Base-by-base conservation (phyloP, 805 yeast species). In the Metschnikowia matae region DNA sequence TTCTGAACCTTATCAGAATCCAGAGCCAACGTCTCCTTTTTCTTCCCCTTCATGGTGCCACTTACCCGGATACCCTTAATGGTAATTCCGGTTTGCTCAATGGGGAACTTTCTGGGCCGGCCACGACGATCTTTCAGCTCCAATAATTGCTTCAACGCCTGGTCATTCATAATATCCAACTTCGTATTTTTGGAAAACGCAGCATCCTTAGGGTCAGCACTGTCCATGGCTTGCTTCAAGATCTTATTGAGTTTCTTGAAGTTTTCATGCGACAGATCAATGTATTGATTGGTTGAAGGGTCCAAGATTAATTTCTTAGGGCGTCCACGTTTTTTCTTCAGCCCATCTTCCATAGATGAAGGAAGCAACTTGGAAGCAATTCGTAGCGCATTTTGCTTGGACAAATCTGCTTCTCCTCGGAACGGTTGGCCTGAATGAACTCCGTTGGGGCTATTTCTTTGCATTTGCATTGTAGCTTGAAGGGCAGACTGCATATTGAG, bases 21-120 rank as follows among this genome's bases (percentile, higher is more conserved):
- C 38, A 32, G 37, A 8, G 46, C 23, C 18, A 43, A 40, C 8
- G 46, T 13, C 3, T 40, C 48, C 40, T 51, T 54, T 32, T 40
- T 50, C 29, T 43, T 48, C 8, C 46, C 51, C 36, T 53, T 54
- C 46, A 52, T 44, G n/a, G 65, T 60, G 6, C 78, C 78, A 46
- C 65, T 70, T 4, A 73, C 72, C 43, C 74, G 60, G 32, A 73
- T 66, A 1, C 78, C 78, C 53, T 68, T 71, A 40, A 73, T 73
- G 11, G 77, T 73, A 6, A 71, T 59, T 1, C 77, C 79, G 6
- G 75, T 70, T 49, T 71, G 73, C 50, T 72, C 79, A n/a, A 71
- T 62, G 1, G 80, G 77, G 48, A 73, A 73, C 56, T 78, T 78
- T 55, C 81, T 65, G 2, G 82, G 82, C 54, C 82, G 65, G 13